Evolutionary conservation across 164 flowering plant genomes (phyloP).

Genomic region (Tinospora cordifolia): DNA sequence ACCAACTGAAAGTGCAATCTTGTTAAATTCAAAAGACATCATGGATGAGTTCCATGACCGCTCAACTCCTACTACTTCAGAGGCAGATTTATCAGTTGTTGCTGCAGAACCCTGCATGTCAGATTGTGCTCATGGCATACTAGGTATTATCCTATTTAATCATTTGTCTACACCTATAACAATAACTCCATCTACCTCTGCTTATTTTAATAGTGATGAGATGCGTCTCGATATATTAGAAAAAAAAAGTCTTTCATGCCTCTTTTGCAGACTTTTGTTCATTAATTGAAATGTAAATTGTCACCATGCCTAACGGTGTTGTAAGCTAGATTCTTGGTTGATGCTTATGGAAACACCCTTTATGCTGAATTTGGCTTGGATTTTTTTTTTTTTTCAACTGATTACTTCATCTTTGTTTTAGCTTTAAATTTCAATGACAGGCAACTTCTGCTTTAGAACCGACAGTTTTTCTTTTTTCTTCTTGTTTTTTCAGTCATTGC

Average conservation of each 20-base stretch:
- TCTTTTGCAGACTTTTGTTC: neutral
- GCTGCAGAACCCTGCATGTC: constrained; percentile 25
- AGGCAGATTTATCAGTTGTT: constrained; percentile 22
- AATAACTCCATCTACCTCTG: neutral
- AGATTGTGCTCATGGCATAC: constrained; percentile 26
- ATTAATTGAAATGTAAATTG: neutral
- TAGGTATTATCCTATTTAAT: constrained; percentile 30
- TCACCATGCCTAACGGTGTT: neutral
- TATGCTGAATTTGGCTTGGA: neutral
- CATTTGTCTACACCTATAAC: neutral
- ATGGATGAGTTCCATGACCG: constrained; percentile 31
- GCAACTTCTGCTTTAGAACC: too few relatives aligned
- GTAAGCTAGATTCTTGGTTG: neutral
- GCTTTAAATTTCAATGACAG: too few relatives aligned
- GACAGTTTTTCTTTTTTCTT: too few relatives aligned
- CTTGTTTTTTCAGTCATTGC: too few relatives aligned
- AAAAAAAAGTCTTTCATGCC: neutral
- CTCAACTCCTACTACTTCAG: constrained; percentile 20
- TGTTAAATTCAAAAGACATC: constrained; percentile 22
- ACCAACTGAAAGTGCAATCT: constrained; percentile 21
- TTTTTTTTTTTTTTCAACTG: too few relatives aligned
- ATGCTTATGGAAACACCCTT: neutral
- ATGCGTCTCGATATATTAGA: too few relatives aligned
- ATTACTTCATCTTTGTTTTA: too few relatives aligned
- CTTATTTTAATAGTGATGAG: neutral